Evolutionary conservation across 768 basidiomycete species (phyloP), one percentile per base, ranked within the genome.

Genomic region (Boletus subparvulus): DNA sequence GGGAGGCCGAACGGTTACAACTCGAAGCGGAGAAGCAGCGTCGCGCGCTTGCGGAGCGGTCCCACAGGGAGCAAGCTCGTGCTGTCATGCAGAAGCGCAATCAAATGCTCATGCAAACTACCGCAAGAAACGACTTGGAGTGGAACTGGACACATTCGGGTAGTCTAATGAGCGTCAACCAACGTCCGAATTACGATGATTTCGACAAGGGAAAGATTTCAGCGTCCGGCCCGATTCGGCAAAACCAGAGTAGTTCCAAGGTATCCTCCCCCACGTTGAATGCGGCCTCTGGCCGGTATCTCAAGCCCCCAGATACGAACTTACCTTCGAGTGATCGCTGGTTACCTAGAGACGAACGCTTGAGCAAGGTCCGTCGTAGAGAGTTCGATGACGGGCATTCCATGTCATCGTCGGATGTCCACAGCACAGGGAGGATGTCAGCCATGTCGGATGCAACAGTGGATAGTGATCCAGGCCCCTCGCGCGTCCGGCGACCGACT

Each of bases 381-480:
- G 90, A 93, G 64, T 88, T 82, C 62, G 93, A 95, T 73, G 93
- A 94, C 67, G 92, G 93, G 65, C 91, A 90, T 67, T 94, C 93
- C 32, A 89, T 92, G 83, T 92, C 91, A 52, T 92, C 89, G 30
- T 92, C 90, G 46, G 93, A 94, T 62, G 78, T 94, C 32, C 88
- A 88, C 61, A 89, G 85, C 68, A 76, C 84, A 51, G 81, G 86
- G 41, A 84, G 84, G 53, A 81, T 88, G 78, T 92, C 90, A 7
- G 82, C 84, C 35, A 83, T 90, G 64, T 94, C 91, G 19, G 89
- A 90, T 65, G 83, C 86, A 26, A 90, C 92, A 6, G 88, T 90
- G 50, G 90, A 92, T 67, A 91, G 89, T 61, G 92, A 94, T 67
- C 91, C 92, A 47, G 91, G 92, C 0, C 91, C 90, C 9, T 74